phyloP scores from a whole-genome alignment of 148 eudicot species.

The Oxyria digyna region DNA sequence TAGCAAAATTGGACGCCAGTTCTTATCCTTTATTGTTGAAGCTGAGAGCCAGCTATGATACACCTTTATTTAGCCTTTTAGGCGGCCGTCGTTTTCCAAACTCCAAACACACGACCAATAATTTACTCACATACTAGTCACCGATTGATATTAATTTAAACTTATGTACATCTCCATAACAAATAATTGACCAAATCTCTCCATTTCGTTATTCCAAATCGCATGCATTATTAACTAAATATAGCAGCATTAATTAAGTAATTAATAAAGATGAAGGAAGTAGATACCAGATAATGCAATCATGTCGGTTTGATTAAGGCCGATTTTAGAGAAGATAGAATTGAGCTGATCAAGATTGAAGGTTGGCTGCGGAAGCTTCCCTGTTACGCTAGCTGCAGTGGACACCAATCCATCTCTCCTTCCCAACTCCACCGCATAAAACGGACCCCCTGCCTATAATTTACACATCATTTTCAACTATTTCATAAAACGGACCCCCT shows the following conservation, averaged over 20 bases:
- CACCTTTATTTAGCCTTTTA: not conserved
- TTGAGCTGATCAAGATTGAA: slow-evolving; percentile 41
- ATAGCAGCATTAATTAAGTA: too few species aligned
- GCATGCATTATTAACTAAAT: too few species aligned
- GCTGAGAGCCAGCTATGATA: not conserved
- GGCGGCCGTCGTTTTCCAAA: slow-evolving; percentile 1
- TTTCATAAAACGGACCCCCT: not conserved
- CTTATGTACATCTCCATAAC: too few species aligned
- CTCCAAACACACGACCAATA: not conserved
- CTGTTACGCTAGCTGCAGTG: slow-evolving; percentile 31
- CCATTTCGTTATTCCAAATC: not conserved
- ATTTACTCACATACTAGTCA: too few species aligned
- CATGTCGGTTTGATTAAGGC: slow-evolving; percentile 46
- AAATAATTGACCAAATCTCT: not conserved
- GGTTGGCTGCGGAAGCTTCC: slow-evolving; percentile 34
- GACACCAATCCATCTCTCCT: slow-evolving; percentile 56
- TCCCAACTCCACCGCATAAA: slow-evolving; percentile 56
- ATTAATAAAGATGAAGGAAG: too few species aligned
- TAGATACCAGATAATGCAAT: slow-evolving; percentile 49
- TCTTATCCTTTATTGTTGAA: too few species aligned
- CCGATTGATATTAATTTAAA: too few species aligned
- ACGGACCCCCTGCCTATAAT: slow-evolving; percentile 59
- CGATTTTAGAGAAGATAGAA: slow-evolving; percentile 32
- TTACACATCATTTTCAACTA: not conserved
- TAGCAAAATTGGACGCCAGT: too few species aligned